Conservation (phyloP, 2,329 filamentous ascomycete species). For the Aphanocladium album region DNA sequence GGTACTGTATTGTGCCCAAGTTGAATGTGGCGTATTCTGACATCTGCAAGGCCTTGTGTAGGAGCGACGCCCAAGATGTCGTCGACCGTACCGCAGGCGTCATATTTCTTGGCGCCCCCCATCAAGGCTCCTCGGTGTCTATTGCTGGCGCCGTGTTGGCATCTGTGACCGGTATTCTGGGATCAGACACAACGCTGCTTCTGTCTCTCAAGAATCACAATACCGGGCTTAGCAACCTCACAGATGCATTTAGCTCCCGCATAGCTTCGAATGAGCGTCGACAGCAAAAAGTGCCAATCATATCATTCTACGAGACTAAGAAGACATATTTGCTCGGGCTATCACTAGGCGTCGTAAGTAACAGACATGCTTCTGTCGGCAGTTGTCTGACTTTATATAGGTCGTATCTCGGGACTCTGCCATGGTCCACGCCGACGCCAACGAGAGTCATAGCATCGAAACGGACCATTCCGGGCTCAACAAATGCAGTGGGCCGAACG, state of each 20-base stretch:
- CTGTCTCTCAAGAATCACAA: slow-evolving; percentile 10
- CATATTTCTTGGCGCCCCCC: slow-evolving; percentile 18
- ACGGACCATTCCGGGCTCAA: slow-evolving; percentile 20
- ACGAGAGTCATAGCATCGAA: slow-evolving; percentile 7
- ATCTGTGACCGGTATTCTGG: slow-evolving; percentile 12
- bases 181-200: slow-evolving; percentile 14
- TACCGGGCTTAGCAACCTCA: slow-evolving; percentile 7
- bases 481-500: slow-evolving; percentile 12
- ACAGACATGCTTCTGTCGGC: background rate
- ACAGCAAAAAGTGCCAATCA: slow-evolving; percentile 4
- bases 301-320: slow-evolving; percentile 18
- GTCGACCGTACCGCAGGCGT: slow-evolving; percentile 15
- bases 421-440: background rate
- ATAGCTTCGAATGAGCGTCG: background rate
- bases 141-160: slow-evolving; percentile 6
- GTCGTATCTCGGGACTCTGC: slow-evolving; percentile 15
- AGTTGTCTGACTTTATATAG: slow-evolving; percentile 2
- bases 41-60: slow-evolving; percentile 8
- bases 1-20: slow-evolving; percentile 6
- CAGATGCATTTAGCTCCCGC: background rate
- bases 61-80: slow-evolving; percentile 1
- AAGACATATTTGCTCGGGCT: slow-evolving; percentile 15
- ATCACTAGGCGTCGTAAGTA: slow-evolving; percentile 15
- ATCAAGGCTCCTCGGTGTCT: slow-evolving; percentile 15
- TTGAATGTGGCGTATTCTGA: background rate